Evolutionary conservation across 176 grass and related monocot genomes (phyloP), one percentile per base, ranked within the genome.

Genomic region (Areca catechu): DNA sequence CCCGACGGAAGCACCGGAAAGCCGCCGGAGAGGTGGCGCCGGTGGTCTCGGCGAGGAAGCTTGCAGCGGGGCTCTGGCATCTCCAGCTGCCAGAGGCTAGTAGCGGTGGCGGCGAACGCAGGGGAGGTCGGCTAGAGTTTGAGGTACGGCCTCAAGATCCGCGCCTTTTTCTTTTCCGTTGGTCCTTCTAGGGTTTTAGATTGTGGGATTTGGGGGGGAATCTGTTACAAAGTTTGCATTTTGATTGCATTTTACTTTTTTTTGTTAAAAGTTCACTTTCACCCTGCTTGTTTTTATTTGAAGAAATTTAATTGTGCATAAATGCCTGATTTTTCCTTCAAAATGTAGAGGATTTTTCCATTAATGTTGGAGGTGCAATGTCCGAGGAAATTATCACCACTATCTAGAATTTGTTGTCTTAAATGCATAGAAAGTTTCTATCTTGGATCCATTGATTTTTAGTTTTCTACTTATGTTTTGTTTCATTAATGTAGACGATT

Each of bases 31-130:
- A 50, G 20, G 15, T 24, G 72, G 24, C n/a, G 59, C 70, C 25
- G 16, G 67, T 18, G 22, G 49, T 66, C 21, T 82, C 85, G 28
- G 89, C 78, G 15, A 75, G 89, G 58, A 95, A 72, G 78, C 83
- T 95, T 52, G 89, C 81, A 7, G 75, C 79, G 20, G 75, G 71
- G 48, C 66, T 87, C 5, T 87, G 84, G 84, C 66, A 71, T 15
- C 62, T 67, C 53, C 84, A 79, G 9, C 75, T 76, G 16, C 19
- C 3, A 66, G 79, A 82, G 65, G 37, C 56, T 15, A 58, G 30
- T 48, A 49, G 66, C 16, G 24, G 4, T 12, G 60, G 9, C 3
- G 34, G 25, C 16, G 16, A 20, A 27, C 66, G 56, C 51, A 59
- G 7, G 71, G 54, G 49, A 71, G 75, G 23, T 49, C 14, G 15